Conservation (phyloP, 495 filamentous ascomycete species). For the Lophiotrema nucula region DNA sequence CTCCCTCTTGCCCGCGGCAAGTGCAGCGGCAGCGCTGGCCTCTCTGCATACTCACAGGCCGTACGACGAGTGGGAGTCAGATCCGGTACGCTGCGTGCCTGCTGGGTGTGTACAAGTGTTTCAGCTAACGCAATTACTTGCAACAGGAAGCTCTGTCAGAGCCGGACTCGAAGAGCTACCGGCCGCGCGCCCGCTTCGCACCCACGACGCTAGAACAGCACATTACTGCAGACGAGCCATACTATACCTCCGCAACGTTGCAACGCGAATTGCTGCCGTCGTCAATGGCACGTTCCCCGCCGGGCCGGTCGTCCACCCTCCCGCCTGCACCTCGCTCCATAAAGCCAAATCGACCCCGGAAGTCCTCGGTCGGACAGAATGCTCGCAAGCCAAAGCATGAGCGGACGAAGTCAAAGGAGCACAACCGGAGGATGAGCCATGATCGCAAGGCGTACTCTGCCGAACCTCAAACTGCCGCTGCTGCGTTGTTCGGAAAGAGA, state of each 20-base stretch:
- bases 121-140: conserved; percentile 33
- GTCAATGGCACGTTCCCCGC: conserved; percentile 75
- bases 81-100: conserved; percentile 57
- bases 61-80: conserved; percentile 80
- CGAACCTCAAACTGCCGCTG: conserved; percentile 66
- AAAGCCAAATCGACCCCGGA: conserved; percentile 69
- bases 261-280: conserved; percentile 77
- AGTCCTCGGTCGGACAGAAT: conserved; percentile 77
- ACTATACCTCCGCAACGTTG: conserved; percentile 52
- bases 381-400: conserved; percentile 73
- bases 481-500: conserved; percentile 74
- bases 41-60: conserved; percentile 82
- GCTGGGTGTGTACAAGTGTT: neutral
- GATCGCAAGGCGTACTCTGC: conserved; percentile 79
- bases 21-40: conserved; percentile 80
- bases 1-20: conserved; percentile 65
- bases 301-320: conserved; percentile 80
- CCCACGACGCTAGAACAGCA: conserved; percentile 30
- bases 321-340: conserved; percentile 71
- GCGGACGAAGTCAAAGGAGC: conserved; percentile 70
- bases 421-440: conserved; percentile 62
- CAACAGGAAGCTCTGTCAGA: conserved; percentile 70
- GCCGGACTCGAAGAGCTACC: conserved; percentile 53
- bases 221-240: conserved; percentile 33
- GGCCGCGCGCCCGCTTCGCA: conserved; percentile 42